phyloP scores from a whole-genome alignment of 257 asterid genomes.

The Solanum neorickii region DNA sequence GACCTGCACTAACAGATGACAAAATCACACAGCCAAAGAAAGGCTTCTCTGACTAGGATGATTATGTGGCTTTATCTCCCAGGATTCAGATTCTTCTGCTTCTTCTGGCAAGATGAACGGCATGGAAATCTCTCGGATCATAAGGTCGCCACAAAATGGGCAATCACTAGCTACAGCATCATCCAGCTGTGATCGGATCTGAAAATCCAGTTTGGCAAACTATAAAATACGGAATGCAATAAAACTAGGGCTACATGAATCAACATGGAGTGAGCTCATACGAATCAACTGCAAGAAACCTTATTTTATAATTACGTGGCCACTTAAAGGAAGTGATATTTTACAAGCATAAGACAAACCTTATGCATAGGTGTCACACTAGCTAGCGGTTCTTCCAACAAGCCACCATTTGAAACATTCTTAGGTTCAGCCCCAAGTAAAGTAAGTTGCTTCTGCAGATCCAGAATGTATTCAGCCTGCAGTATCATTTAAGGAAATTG shows the following conservation, averaged over 20 bases:
- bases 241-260: neutral
- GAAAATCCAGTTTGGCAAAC: conserved; percentile 9
- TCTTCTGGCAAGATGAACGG: conserved; percentile 62
- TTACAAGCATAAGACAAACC: conserved; percentile 23
- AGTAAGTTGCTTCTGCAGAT: conserved; percentile 87
- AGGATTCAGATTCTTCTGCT: conserved; percentile 48
- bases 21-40: conserved; percentile 33
- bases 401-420: conserved; percentile 51
- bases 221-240: neutral
- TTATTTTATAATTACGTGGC: conserved; percentile 1
- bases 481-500: conserved; percentile 1
- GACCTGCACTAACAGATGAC: neutral
- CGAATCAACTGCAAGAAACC: neutral
- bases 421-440: conserved; percentile 65
- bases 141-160: conserved; percentile 86
- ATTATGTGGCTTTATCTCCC: conserved; percentile 70
- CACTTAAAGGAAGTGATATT: neutral
- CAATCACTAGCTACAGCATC: conserved; percentile 92
- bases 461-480: conserved; percentile 90
- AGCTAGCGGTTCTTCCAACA: conserved; percentile 64
- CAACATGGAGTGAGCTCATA: neutral
- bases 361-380: conserved; percentile 65
- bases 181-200: conserved; percentile 85
- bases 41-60: conserved; percentile 59
- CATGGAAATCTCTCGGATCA: conserved; percentile 81